Percentiles rank a stretch among this genome's conserved stretches.
These are phyloP conservation scores for Apiotrichum mycotoxinovorans DNA, from an alignment of 1,284 basidiomycete genomes.

Conservation along the genomic window DNA sequence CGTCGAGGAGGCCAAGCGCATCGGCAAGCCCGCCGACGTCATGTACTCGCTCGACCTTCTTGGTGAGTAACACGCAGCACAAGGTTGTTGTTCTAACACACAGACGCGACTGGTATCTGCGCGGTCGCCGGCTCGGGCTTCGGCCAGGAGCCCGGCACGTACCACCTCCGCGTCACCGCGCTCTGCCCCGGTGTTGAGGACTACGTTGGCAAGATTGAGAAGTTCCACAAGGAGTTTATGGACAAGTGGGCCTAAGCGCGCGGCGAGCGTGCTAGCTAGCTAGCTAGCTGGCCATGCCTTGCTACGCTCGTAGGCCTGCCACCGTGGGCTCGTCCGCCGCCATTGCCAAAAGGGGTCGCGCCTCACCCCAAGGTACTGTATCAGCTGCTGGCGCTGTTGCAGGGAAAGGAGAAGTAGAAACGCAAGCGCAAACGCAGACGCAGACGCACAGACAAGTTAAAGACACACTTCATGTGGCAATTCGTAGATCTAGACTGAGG, in stretches of 20 bases:
- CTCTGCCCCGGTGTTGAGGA: conserved; percentile 81
- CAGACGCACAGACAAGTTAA: neutral
- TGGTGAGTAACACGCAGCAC: conserved; percentile 44
- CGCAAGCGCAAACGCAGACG: neutral
- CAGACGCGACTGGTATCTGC: conserved; percentile 82
- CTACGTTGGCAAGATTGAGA: conserved; percentile 77
- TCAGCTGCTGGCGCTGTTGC: too few species aligned
- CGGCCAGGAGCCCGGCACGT: conserved; percentile 80
- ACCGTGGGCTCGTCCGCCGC: too few species aligned
- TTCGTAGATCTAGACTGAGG: neutral
- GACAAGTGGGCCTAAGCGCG: conserved; percentile 58
- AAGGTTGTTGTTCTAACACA: neutral
- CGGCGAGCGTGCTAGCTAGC: neutral
- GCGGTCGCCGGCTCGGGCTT: conserved; percentile 89
- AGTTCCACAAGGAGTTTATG: conserved; percentile 76
- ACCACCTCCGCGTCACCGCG: conserved; percentile 83
- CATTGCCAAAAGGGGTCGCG: too few species aligned
- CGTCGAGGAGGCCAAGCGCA: conserved; percentile 64
- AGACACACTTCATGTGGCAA: neutral
- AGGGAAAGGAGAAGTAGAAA: neutral
- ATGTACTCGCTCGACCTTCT: conserved; percentile 80
- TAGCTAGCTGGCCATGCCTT: too few species aligned
- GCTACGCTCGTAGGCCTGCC: too few species aligned
- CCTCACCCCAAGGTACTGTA: too few species aligned
- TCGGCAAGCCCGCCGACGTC: conserved; percentile 76